Evolutionary conservation across 1,139 yeast species (phyloP), one percentile per base, ranked within the genome.

Genomic region (Suhomyces bokatorum): DNA sequence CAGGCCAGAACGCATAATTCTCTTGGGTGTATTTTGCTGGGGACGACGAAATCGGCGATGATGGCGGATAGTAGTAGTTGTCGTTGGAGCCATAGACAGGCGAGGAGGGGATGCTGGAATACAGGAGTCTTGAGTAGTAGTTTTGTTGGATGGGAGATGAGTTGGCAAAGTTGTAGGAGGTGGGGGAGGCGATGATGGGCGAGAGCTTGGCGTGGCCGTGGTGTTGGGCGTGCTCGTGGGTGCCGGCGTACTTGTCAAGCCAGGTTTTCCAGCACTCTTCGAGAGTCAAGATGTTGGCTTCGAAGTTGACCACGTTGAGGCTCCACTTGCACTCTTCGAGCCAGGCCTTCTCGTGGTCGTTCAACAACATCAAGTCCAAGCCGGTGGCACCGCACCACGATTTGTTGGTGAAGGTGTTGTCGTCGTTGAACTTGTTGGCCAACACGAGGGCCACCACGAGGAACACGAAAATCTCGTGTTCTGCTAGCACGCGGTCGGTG

Each of bases 351-450:
- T 93, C 99, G 52, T 80, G 71, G 20, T 65, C 60, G 57, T 91
- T 89, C 50, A 93, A 73, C 32, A 75, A 69, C 3, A 58, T 58
- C 43, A 88, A 74, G 13, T 80, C 69, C 51, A 93, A 76, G 22
- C 96, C 96, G 12, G 97, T 87, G 17, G 97, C 98, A 45, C 90
- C 93, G 38, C 90, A 79, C 99, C 99, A 93, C 9, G 97, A 89
- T 60, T 83, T 83, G 69, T 91, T 93, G 49, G 96, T 90, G 60
- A 93, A 93, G 22, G 98, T 93, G 67, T 91, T 90, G 69, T 93
- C 99, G 65, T 93, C 98, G 62, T 91, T 90, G 64, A 90, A 88
- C 67, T 93, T 93, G 70, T 93, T 93, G 37, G 97, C 96, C 51
- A 93, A 73, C 33, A 93, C 79, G 39, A 93, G 75, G 1, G 95